A percentile compares a stretch with the other conserved stretches of the same genome.
These are phyloP conservation scores for Wickerhamiella nectarea DNA, from an alignment of 805 yeast genomes.

Conservation along the genomic window DNA sequence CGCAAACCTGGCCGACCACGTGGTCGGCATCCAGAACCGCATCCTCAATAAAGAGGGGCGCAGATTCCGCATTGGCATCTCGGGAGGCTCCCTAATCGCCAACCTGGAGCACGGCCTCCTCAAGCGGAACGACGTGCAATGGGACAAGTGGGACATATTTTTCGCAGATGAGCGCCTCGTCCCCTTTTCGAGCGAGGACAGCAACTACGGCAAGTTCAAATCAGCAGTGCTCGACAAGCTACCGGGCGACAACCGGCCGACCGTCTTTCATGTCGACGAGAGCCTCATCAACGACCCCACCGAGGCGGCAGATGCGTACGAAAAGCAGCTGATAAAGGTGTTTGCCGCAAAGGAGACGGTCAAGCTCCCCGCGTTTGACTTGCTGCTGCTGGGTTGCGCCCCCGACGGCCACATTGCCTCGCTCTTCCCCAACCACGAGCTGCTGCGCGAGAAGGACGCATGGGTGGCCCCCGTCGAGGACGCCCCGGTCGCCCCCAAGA, in stretches of 20 bases:
- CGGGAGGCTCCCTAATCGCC: constrained; percentile 85
- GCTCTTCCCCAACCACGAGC: constrained; percentile 85
- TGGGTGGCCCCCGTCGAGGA: constrained; percentile 91
- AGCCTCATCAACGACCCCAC: constrained; percentile 44
- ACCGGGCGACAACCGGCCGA: constrained; percentile 43
- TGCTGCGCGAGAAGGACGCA: constrained; percentile 75
- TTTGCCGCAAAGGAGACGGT: constrained; percentile 96
- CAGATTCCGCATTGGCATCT: constrained; percentile 77
- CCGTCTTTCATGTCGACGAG: constrained; percentile 73
- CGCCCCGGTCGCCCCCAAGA: constrained; percentile 78
- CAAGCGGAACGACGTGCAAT: constrained; percentile 59
- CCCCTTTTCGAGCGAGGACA: constrained; percentile 66
- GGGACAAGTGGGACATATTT: constrained; percentile 92
- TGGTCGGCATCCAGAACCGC: constrained; percentile 73
- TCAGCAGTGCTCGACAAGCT: constrained; percentile 64
- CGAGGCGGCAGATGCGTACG: constrained; percentile 90
- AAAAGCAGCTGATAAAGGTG: constrained; percentile 68
- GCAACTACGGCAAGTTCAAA: constrained; percentile 84
- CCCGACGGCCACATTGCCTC: constrained; percentile 98
- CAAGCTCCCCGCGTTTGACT: constrained; percentile 86
- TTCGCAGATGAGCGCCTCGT: constrained; percentile 95
- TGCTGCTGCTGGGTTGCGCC: constrained; percentile 87
- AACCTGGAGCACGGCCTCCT: constrained; percentile 79
- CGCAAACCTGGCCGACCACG: constrained; percentile 92
- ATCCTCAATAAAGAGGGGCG: constrained; percentile 35